Evolutionary conservation across 192 early-diverging fungal species (phyloP), one percentile per base, ranked within the genome.

Genomic region (Fimicolochytrium jonesii): DNA sequence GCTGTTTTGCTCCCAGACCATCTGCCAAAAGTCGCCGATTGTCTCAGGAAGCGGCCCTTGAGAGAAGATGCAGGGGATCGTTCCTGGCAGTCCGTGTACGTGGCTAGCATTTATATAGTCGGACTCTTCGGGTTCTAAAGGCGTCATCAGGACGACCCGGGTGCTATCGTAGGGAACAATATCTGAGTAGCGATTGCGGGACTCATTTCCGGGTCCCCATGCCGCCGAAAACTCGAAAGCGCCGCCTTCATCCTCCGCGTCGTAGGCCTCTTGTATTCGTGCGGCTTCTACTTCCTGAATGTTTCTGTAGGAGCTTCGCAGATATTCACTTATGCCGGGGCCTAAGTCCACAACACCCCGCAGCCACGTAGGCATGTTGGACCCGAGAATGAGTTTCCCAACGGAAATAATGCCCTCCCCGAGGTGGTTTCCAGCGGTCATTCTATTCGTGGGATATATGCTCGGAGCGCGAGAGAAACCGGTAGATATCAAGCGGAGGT

Each of bases 81-180:
- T 66, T 6, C 59, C 64, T 25, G 30, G 20, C 26, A 72, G 57
- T 30, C 64, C 59, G 2, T 60, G 55, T 17, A 93, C 72, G 47
- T 82, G 84, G 47, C 86, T 88, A 51, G 93, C 93, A 74, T 96
- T 96, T 58, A 96, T 91, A 66, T 88, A 92, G 70, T 90, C 88
- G 33, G 64, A 49, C 15, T 18, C 13, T 7, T 71, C 46, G 28
- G 29, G 35, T 10, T 20, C 34, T 31, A 50, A 56, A 3, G 74
- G 66, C n/a, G 47, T 42, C 6, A 3, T 17, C 18, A 83, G 65
- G 20, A 25, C 26, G 10, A 83, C 74, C 15, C 81, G 63, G 56
- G 42, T 70, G 18, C 55, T n/a, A 46, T 81, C 78, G 60, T 63
- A 83, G 18, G 81, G 81, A 13, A 77, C 43, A 23, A 83, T 78